phyloP scores from a whole-genome alignment of 2,329 filamentous ascomycete genomes.

The Talaromyces funiculosus region DNA sequence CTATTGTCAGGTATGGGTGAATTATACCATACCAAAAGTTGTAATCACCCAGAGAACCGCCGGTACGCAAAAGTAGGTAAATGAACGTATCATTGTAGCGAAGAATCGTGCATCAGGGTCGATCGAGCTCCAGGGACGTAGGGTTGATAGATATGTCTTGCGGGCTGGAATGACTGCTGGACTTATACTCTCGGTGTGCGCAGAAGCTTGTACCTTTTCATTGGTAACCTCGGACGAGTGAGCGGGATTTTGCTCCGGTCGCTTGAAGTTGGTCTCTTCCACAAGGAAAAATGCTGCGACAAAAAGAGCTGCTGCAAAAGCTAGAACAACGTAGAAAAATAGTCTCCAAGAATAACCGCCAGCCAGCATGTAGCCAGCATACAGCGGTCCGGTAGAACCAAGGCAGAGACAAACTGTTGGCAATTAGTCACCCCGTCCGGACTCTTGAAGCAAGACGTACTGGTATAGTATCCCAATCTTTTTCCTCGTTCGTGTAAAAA shows the following conservation, averaged over 20 bases:
- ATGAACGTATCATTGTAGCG: conserved; percentile 42
- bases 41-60: conserved; percentile 48
- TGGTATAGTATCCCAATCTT: conserved; percentile 56
- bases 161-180: conserved; percentile 27
- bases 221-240: not conserved
- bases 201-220: not conserved
- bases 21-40: conserved; percentile 37
- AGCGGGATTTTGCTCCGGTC: conserved; percentile 17
- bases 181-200: conserved; percentile 12
- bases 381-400: conserved; percentile 52
- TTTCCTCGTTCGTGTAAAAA: conserved; percentile 44
- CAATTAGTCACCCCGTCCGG: not conserved
- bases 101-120: conserved; percentile 43
- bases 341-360: conserved; percentile 55
- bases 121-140: conserved; percentile 42
- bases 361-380: conserved; percentile 57
- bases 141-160: conserved; percentile 39
- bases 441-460: conserved; percentile 22
- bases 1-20: not conserved
- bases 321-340: conserved; percentile 57
- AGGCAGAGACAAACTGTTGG: conserved; percentile 49
- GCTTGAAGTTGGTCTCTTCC: conserved; percentile 54
- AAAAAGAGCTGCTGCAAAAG: conserved; percentile 44
- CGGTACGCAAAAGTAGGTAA: conserved; percentile 46
- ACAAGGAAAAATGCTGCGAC: conserved; percentile 53